Evolutionary conservation across 2,329 filamentous ascomycete genomes (phyloP).

Genomic region (Claviceps sorghi): DNA sequence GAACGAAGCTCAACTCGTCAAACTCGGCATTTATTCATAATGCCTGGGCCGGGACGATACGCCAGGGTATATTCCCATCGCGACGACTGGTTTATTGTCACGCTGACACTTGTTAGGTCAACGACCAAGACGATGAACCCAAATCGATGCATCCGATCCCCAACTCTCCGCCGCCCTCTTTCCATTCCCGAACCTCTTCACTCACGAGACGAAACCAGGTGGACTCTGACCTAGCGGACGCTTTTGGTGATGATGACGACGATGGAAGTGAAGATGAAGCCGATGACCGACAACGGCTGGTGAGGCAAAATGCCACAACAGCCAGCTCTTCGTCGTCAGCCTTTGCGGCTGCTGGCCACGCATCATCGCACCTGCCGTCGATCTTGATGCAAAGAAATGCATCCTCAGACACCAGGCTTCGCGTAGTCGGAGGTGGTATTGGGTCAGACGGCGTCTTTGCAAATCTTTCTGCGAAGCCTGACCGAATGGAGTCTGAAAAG

Average conservation of each 20-base stretch:
- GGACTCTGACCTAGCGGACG: slow-evolving; percentile 75
- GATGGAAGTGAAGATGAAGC: slow-evolving; percentile 59
- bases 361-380: slow-evolving; percentile 3
- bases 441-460: slow-evolving; percentile 92
- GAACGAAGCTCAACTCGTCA: background rate
- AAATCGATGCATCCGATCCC: slow-evolving; percentile 26
- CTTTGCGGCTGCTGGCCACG: background rate
- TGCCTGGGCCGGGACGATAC: slow-evolving; percentile 34
- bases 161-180: slow-evolving; percentile 63
- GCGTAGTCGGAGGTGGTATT: slow-evolving; percentile 56
- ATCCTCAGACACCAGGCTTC: slow-evolving; percentile 25
- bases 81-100: background rate
- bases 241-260: slow-evolving; percentile 79
- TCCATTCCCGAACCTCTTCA: slow-evolving; percentile 67
- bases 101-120: slow-evolving; percentile 29
- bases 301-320: slow-evolving; percentile 45
- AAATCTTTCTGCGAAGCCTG: slow-evolving; percentile 82
- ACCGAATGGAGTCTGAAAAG: slow-evolving; percentile 59
- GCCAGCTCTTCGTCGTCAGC: slow-evolving; percentile 9
- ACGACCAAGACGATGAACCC: slow-evolving; percentile 33
- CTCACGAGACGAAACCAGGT: slow-evolving; percentile 32
- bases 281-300: slow-evolving; percentile 75
- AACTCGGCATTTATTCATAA: slow-evolving; percentile 16
- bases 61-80: slow-evolving; percentile 34
- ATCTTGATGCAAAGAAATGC: slow-evolving; percentile 12